Conservation (phyloP, 73 alveolate genomes). For the Paramecium sexaurelia region DNA sequence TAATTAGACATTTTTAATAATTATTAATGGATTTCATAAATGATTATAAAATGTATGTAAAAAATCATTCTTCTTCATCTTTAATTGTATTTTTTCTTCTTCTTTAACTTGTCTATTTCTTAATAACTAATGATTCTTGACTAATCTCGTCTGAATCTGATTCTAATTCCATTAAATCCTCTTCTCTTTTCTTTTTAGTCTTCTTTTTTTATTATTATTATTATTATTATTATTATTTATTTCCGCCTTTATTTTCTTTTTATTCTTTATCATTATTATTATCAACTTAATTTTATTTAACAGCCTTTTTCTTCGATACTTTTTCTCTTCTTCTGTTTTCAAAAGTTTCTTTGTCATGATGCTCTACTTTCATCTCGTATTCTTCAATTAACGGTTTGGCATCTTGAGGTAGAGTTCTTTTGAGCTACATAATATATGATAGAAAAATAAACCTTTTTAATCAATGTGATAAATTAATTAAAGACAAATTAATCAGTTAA, state of each 20-base stretch:
- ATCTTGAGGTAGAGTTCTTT: neutral
- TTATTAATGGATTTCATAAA: neutral
- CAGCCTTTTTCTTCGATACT: neutral
- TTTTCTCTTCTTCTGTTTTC: constrained; percentile 28
- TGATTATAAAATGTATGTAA: neutral
- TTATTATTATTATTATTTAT: neutral
- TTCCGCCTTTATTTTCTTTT: neutral
- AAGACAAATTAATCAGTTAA: neutral
- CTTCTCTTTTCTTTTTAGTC: neutral
- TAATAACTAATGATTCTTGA: neutral
- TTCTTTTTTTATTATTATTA: neutral
- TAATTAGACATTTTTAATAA: neutral
- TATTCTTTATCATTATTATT: neutral
- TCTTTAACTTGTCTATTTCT: neutral
- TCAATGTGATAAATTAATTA: neutral
- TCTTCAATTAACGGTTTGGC: constrained; percentile 48
- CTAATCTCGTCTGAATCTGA: neutral
- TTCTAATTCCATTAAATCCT: neutral
- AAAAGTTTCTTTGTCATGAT: constrained; percentile 48
- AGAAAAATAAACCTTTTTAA: neutral
- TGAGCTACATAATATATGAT: neutral
- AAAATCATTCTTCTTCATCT: neutral
- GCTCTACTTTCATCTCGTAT: neutral
- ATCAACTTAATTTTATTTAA: neutral
- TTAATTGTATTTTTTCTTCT: neutral